Percentiles rank a stretch among this genome's conserved stretches.
phyloP scores from a whole-genome alignment of 1,139 yeast genomes.

The Magnusiomyces suaveolens region DNA sequence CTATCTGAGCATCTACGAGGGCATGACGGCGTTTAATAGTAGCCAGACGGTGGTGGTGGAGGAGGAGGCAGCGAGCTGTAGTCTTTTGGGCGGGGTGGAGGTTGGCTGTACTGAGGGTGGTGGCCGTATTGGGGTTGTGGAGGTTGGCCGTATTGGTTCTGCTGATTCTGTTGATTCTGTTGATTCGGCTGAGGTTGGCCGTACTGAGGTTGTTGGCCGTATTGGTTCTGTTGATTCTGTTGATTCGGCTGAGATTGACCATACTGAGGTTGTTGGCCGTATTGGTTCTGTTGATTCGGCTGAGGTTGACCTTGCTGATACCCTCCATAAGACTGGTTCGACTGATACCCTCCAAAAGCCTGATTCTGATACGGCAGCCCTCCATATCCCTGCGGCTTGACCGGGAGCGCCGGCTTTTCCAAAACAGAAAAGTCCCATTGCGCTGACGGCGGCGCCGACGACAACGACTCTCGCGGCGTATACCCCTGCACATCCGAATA shows the following conservation, averaged over 20 bases:
- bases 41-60: neutral
- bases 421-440: conserved; percentile 10
- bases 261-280: neutral
- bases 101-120: conserved; percentile 11
- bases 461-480: conserved; percentile 4
- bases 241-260: neutral
- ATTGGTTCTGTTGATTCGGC: neutral
- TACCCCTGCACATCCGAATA: conserved; percentile 1
- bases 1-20: no score
- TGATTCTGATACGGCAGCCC: neutral
- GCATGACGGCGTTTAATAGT: neutral
- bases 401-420: conserved; percentile 13
- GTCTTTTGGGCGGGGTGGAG: conserved; percentile 9
- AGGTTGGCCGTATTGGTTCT: no score
- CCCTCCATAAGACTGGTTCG: neutral
- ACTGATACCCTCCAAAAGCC: neutral
- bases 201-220: no score
- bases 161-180: no score
- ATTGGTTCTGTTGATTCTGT: no score
- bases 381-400: conserved; percentile 6
- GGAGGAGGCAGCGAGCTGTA: conserved; percentile 3
- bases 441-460: conserved; percentile 9
- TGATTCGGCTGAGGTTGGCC: no score
- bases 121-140: conserved; percentile 25
- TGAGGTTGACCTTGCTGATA: conserved; percentile 1